Conservation (phyloP, 306 rosid genomes). For the Mucuna pruriens region DNA sequence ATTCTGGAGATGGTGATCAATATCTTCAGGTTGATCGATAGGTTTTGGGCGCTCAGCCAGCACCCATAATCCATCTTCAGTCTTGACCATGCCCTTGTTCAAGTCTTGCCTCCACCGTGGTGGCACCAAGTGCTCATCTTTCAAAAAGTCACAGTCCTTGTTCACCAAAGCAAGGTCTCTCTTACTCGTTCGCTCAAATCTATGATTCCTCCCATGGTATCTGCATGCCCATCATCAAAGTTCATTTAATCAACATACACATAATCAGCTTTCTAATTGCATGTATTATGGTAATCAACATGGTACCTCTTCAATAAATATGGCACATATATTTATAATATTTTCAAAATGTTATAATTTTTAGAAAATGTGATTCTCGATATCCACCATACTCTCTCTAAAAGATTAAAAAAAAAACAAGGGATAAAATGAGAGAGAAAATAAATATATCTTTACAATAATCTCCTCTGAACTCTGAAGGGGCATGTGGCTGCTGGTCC, state of each 20-base stretch:
- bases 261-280: background rate
- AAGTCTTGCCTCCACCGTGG: constrained; percentile 83
- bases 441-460: too few species aligned
- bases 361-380: too few species aligned
- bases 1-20: constrained; percentile 49
- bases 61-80: constrained; percentile 73
- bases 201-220: constrained; percentile 64
- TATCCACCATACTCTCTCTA: too few species aligned
- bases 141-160: constrained; percentile 77
- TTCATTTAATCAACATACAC: background rate
- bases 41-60: constrained; percentile 60
- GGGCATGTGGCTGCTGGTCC: background rate
- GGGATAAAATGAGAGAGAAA: too few species aligned
- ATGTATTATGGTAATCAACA: too few species aligned
- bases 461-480: background rate
- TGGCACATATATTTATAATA: too few species aligned
- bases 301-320: too few species aligned
- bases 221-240: constrained; percentile 47
- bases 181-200: constrained; percentile 57
- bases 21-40: constrained; percentile 60
- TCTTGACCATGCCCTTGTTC: constrained; percentile 73
- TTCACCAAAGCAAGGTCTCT: constrained; percentile 90
- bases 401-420: too few species aligned
- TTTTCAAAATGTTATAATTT: too few species aligned
- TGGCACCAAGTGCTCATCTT: constrained; percentile 79